These are phyloP conservation scores for Pseudogymnoascus destructans DNA, from an alignment of 2,329 filamentous ascomycete genomes.

Conservation along the genomic window DNA sequence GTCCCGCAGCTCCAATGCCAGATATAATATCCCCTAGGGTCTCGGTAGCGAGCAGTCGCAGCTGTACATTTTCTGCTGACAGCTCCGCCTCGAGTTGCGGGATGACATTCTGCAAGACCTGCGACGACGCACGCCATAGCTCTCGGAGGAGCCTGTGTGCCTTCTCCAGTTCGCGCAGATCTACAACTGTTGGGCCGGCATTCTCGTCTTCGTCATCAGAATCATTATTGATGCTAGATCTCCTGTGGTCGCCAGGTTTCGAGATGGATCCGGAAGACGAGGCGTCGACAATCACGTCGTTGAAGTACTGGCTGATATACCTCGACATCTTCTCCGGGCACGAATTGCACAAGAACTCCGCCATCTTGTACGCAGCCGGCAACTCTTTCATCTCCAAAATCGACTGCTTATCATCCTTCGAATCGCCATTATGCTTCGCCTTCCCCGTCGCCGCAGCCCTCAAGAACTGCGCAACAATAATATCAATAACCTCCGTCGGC, in stretches of 20 bases:
- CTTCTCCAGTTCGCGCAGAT: slow-evolving; percentile 77
- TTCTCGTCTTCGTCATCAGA: slow-evolving; percentile 48
- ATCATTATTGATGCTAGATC: slow-evolving; percentile 38
- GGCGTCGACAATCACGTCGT: slow-evolving; percentile 86
- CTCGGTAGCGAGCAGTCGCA: slow-evolving; percentile 80
- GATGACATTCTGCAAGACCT: slow-evolving; percentile 82
- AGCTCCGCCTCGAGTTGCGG: slow-evolving; percentile 88
- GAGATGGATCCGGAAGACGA: slow-evolving; percentile 37
- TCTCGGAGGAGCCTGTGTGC: slow-evolving; percentile 83
- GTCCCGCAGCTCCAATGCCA: slow-evolving; percentile 82
- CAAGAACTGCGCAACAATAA: slow-evolving; percentile 90
- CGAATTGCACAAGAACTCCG: slow-evolving; percentile 80
- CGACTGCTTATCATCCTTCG: slow-evolving; percentile 61
- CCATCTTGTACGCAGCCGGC: slow-evolving; percentile 90
- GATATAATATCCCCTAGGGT: slow-evolving; percentile 91
- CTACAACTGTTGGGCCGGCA: slow-evolving; percentile 61
- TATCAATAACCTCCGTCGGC: slow-evolving; percentile 72
- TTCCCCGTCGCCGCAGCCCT: slow-evolving; percentile 62
- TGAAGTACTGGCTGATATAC: slow-evolving; percentile 92
- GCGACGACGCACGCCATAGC: slow-evolving; percentile 82
- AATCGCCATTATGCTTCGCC: slow-evolving; percentile 33
- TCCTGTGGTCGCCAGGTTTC: slow-evolving; percentile 40
- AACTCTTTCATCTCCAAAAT: slow-evolving; percentile 78
- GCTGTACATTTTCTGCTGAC: slow-evolving; percentile 73
- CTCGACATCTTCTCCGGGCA: slow-evolving; percentile 90